Base-by-base conservation (phyloP, 768 basidiomycete genomes). In the Flagelloscypha sp. region DNA sequence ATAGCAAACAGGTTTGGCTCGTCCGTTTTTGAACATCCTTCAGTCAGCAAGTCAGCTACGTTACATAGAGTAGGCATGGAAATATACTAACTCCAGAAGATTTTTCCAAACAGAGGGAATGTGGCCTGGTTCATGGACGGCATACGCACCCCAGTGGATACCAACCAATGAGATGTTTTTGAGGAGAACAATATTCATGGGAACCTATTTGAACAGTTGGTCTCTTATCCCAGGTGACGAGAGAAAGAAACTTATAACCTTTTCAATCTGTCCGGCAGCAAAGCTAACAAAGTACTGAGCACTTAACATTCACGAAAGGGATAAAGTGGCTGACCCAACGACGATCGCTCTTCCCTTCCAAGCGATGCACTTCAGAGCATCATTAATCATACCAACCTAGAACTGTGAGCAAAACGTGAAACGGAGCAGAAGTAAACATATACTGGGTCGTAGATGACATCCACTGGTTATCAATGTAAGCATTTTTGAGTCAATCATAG, bases 301-400 rank as follows among this genome's bases (percentile, higher is more conserved):
- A 37, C 52, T 7, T 32, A 84, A n/a, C 82, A 66, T 88, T 86
- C 56, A 92, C 88, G 36, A 94, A 88, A 9, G 67, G 58, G 3
- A 87, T 87, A n/a, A n/a, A 6, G 72, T 84, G 3, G 84, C 88
- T 56, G 93, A 98, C 5, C 94, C 95, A 34, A 99, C 80, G n/a
- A 98, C 84, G 8, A 99, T 49, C 1, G 84, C 80, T 10, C 94
- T 74, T 1, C 93, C 90, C 54, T 93, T 92, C 80, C 93, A 97
- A 1, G 84, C 85, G 38, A 92, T 86, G 54, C 90, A 94, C 54
- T 93, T 98, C 38, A 97, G 53, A 30, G 72, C 82, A 54, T 88
- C 90, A 20, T 27, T 17, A 16, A 9, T 11, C 2, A 24, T 1
- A 33, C 33, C 9, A 16, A 48, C 40, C 43, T 29, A n/a, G 34